Base-by-base conservation (phyloP, 2,329 filamentous ascomycete genomes). In the Claviceps lovelessii region DNA sequence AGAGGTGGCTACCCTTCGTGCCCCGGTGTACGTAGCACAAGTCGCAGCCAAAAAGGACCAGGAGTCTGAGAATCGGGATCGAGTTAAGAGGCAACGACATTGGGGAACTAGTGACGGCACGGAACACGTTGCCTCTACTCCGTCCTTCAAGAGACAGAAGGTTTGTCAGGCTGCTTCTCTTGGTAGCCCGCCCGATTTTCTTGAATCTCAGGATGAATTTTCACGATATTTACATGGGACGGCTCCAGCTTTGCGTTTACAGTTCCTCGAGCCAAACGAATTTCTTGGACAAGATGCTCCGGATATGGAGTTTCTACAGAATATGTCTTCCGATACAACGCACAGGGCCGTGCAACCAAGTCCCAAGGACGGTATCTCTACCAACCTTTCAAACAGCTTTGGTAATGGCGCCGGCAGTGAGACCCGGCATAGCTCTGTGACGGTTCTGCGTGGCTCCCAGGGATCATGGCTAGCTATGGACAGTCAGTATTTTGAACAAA, bases 11-110 rank as follows among this genome's bases (percentile, higher is more conserved):
- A 68, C 72, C n/a, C 62, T 79, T 33, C 69, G 72, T 52, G 76
- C 76, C 1, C 76, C 76, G 3, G 73, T 77, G 33, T 79, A 79
- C 61, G 68, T 63, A n/a, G 67, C 68, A 10, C 69, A 71, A 58
- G 55, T 65, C 50, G 64, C 68, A 13, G 63, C 66, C 10, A 71
- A 69, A 56, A 65, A 65, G 39, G 61, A 58, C 2, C 54, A 58
- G 4, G 62, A 64, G 39, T 57, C 58, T 7, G 65, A 64, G 33
- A 55, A 57, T 28, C 42, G 52, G n/a, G 55, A 55, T 45, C 51
- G 58, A 45, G 19, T 37, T 23, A 62, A 62, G 47, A 59, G 56
- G 29, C 47, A 35, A 35, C 53, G 55, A 44, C 51, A 42, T n/a
- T 51, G 54, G 23, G 52, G 42, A 31, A n/a, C 37, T 9, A 31